Evolutionary conservation across 176 grass and related monocot genomes (phyloP).

Genomic region (Carex parvula): DNA sequence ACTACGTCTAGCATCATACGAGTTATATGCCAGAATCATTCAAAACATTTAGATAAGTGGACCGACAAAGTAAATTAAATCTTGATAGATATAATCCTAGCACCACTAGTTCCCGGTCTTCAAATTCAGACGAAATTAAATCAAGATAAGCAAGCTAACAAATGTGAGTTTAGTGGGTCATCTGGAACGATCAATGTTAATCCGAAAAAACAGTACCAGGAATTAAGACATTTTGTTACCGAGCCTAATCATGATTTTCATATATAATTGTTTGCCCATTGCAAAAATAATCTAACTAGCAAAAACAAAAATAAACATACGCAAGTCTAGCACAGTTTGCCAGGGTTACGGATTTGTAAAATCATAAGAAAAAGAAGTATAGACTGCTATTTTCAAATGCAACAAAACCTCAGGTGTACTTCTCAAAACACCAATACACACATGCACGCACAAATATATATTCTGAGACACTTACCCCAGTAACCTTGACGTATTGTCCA

Average conservation of each 20-base stretch:
- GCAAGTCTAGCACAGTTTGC: neutral
- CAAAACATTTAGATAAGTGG: neutral
- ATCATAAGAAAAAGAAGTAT: neutral
- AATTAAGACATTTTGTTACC: neutral
- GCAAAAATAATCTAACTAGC: neutral
- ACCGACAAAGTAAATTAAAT: neutral
- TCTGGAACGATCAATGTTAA: neutral
- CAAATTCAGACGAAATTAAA: neutral
- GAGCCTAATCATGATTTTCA: neutral
- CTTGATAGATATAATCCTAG: neutral
- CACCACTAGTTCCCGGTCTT: neutral
- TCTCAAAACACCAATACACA: neutral
- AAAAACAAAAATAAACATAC: neutral
- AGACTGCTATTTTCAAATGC: neutral
- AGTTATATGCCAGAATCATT: neutral
- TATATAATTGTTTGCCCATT: neutral
- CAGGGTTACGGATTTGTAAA: neutral
- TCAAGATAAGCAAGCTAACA: neutral
- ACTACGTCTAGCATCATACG: neutral
- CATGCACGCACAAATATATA: neutral
- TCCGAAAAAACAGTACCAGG: neutral
- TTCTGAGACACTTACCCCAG: slow-evolving; percentile 58
- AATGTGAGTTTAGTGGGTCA: neutral
- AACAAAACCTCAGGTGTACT: neutral
- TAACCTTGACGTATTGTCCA: slow-evolving; percentile 95